Conservation (phyloP, 2,329 filamentous ascomycete genomes). For the Aspergillus neoniger region DNA sequence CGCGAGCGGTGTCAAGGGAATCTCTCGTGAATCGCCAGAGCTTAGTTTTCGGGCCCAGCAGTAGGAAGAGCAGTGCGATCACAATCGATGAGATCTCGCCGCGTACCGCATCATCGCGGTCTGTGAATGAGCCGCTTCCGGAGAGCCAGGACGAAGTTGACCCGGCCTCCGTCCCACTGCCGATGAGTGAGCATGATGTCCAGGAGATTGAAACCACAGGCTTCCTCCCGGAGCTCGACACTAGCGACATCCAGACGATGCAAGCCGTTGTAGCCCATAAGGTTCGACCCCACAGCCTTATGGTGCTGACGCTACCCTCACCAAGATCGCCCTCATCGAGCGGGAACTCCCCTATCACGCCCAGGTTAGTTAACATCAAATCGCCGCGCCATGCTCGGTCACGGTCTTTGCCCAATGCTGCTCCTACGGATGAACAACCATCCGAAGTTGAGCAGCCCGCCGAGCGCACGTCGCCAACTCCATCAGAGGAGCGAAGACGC, state of each 20-base stretch:
- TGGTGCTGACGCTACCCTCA: constrained; percentile 41
- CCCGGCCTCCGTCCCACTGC: constrained; percentile 34
- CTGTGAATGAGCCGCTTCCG: constrained; percentile 14
- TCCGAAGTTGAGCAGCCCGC: constrained; percentile 16
- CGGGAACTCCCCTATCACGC: constrained; percentile 28
- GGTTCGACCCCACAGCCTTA: constrained; percentile 46
- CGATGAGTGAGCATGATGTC: constrained; percentile 39
- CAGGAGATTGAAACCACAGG: constrained; percentile 80
- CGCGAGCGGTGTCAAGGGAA: constrained; percentile 45
- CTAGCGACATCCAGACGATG: constrained; percentile 48
- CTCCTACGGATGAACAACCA: constrained; percentile 22
- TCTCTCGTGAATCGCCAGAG: constrained; percentile 39
- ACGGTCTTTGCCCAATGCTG: constrained; percentile 52
- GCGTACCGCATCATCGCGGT: neutral
- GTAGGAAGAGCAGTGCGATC: constrained; percentile 42
- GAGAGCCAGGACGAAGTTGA: constrained; percentile 30
- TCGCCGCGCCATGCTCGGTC: constrained; percentile 44
- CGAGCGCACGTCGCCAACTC: constrained; percentile 27
- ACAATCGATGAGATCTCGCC: constrained; percentile 35
- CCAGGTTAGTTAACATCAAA: constrained; percentile 27
- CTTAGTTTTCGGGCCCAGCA: constrained; percentile 25
- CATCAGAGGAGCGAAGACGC: constrained; percentile 31
- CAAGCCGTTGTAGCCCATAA: constrained; percentile 41
- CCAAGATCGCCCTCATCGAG: constrained; percentile 30
- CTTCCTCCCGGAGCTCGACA: constrained; percentile 63